Conservation (phyloP, 2,329 filamentous ascomycete genomes). For the Cordyceps cicadae region DNA sequence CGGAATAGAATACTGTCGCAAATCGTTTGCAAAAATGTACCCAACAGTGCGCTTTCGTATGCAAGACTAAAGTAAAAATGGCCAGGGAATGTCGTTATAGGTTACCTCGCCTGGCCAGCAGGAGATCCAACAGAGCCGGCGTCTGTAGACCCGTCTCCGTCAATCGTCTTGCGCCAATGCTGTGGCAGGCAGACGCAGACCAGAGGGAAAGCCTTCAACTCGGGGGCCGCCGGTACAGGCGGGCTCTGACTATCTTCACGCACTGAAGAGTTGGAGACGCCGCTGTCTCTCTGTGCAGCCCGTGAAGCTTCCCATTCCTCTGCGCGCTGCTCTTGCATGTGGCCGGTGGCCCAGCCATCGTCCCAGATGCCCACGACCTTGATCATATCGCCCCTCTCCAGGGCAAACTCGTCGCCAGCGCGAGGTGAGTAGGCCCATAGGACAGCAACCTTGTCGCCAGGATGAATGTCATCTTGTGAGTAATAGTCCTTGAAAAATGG, state of each 20-base stretch:
- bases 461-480: conserved; percentile 90
- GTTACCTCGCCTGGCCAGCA: conserved; percentile 1
- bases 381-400: conserved; percentile 95
- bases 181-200: conserved; percentile 93
- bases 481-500: conserved; percentile 99
- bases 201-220: conserved; percentile 95
- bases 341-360: conserved; percentile 94
- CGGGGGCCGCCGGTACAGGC: conserved; percentile 55
- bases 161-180: conserved; percentile 94
- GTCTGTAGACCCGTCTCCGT: conserved; percentile 70
- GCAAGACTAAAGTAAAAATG: conserved; percentile 1
- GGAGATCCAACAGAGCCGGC: conserved; percentile 37
- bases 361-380: conserved; percentile 99
- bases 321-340: conserved; percentile 71
- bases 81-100: neutral
- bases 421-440: conserved; percentile 97
- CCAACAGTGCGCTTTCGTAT: conserved; percentile 7
- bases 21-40: neutral
- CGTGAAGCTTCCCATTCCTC: conserved; percentile 80
- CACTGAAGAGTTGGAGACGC: conserved; percentile 73
- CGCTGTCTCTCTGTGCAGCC: conserved; percentile 80
- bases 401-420: conserved; percentile 82
- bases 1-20: neutral
- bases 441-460: conserved; percentile 79
- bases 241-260: conserved; percentile 54